phyloP scores from a whole-genome alignment of 2,329 filamentous ascomycete genomes.

The Remersonia thermophila region DNA sequence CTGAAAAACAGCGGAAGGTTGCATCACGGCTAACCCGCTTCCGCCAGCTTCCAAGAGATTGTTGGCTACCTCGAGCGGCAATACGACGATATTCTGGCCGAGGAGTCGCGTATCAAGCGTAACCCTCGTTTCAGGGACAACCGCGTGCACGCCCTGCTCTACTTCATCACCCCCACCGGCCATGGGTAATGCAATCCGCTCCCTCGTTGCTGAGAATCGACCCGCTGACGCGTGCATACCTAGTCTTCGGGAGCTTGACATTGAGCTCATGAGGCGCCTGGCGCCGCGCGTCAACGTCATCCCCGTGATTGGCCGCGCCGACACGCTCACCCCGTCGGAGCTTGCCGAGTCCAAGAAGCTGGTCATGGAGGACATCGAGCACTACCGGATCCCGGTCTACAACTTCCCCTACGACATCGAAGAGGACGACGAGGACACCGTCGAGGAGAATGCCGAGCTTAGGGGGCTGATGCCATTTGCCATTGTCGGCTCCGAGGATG shows the following conservation, averaged over 20 bases:
- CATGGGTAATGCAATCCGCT: slow-evolving; percentile 57
- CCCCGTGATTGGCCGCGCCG: slow-evolving; percentile 95
- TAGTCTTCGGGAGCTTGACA: slow-evolving; percentile 95
- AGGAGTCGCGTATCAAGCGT: slow-evolving; percentile 99
- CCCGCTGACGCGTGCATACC: slow-evolving; percentile 4
- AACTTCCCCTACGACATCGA: slow-evolving; percentile 99
- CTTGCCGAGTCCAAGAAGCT: slow-evolving; percentile 98
- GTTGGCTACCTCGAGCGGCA: slow-evolving; percentile 97
- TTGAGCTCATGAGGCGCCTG: slow-evolving; percentile 98
- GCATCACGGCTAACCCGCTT: not conserved
- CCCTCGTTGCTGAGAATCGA: too few species aligned
- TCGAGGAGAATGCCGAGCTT: slow-evolving; percentile 97
- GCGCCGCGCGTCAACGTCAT: slow-evolving; percentile 98
- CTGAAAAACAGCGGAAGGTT: not conserved
- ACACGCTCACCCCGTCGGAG: slow-evolving; percentile 91
- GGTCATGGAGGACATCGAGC: slow-evolving; percentile 99
- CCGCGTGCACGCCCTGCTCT: slow-evolving; percentile 93
- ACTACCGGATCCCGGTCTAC: slow-evolving; percentile 98
- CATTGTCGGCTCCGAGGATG: slow-evolving; percentile 93
- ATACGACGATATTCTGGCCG: slow-evolving; percentile 97
- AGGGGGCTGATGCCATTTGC: slow-evolving; percentile 97
- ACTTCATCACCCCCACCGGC: slow-evolving; percentile 98
- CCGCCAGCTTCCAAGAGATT: slow-evolving; percentile 79
- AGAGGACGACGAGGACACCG: slow-evolving; percentile 97
- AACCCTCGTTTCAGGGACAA: slow-evolving; percentile 99